Evolutionary conservation across 2,329 filamentous ascomycete species (phyloP).

Genomic region (Colletotrichum sp.): DNA sequence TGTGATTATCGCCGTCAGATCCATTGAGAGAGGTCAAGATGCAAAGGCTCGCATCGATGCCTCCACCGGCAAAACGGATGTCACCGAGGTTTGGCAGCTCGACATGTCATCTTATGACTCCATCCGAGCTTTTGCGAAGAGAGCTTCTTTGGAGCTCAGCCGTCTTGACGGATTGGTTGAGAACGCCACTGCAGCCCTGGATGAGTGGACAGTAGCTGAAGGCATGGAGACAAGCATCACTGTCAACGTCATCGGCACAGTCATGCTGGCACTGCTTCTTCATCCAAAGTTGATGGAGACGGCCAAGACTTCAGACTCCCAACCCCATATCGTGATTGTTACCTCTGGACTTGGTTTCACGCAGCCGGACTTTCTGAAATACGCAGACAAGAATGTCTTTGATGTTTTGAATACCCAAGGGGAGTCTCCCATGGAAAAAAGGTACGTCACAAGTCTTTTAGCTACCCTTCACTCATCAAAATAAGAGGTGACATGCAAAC

Average conservation of each 20-base stretch:
- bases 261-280: neutral
- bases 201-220: conserved; percentile 37
- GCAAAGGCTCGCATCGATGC: neutral
- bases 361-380: neutral
- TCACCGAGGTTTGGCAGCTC: neutral
- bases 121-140: neutral
- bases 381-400: neutral
- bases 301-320: neutral
- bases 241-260: conserved; percentile 28
- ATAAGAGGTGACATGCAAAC: neutral
- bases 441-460: neutral
- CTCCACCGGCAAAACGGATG: neutral
- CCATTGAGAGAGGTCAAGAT: neutral
- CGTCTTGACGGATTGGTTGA: conserved; percentile 28
- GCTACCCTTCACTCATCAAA: too few relatives aligned
- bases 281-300: neutral
- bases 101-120: neutral
- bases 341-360: neutral
- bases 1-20: neutral
- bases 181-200: conserved; percentile 44
- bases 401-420: neutral
- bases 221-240: conserved; percentile 55
- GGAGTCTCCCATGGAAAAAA: neutral
- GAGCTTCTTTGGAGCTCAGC: neutral
- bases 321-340: neutral